Evolutionary conservation across 306 rosid genomes (phyloP).

Genomic region (Sophora flavescens): DNA sequence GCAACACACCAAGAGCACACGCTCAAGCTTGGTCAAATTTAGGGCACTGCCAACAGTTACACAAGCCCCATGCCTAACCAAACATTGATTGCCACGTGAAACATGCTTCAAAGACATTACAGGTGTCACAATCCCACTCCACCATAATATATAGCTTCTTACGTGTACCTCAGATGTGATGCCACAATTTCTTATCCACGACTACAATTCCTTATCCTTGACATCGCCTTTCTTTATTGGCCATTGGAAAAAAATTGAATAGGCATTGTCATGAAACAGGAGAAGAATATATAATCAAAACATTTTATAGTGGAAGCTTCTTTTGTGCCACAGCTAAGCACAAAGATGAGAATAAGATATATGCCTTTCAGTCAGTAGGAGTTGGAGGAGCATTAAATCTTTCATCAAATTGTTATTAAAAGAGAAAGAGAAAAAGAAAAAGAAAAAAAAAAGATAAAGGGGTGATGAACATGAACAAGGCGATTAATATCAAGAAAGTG

Average conservation of each 20-base stretch:
- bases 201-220: constrained; percentile 45
- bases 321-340: constrained; percentile 45
- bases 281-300: constrained; percentile 55
- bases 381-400: constrained; percentile 40
- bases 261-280: constrained; percentile 45
- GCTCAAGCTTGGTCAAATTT: neutral
- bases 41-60: neutral
- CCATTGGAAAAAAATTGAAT: constrained; percentile 42
- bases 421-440: neutral
- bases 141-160: neutral
- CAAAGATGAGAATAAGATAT: constrained; percentile 47
- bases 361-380: constrained; percentile 8
- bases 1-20: neutral
- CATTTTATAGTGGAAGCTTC: constrained; percentile 54
- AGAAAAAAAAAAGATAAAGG: constrained; percentile 31
- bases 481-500: constrained; percentile 48
- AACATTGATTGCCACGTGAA: neutral
- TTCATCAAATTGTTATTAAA: constrained; percentile 32
- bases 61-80: neutral
- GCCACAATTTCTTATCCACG: no score
- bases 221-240: neutral
- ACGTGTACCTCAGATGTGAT: constrained; percentile 14
- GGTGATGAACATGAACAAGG: constrained; percentile 21
- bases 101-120: neutral
- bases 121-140: constrained; percentile 36